Conservation (phyloP, 495 filamentous ascomycete genomes). For the Podospora appendiculata region DNA sequence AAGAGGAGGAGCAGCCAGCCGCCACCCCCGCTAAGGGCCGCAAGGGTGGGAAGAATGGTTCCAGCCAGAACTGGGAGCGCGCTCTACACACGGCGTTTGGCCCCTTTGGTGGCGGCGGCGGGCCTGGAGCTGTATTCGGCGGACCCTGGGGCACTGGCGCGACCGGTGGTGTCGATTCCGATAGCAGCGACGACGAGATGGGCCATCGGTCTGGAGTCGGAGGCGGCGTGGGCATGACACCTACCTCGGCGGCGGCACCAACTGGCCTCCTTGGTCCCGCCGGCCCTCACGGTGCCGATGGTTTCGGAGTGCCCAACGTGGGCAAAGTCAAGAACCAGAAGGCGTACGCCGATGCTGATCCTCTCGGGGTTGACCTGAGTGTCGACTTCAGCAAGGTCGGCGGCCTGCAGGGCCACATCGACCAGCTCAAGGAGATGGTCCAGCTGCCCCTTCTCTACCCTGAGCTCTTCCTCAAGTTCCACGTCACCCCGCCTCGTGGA, state of each 20-base stretch:
- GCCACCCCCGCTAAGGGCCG: slow-evolving; percentile 64
- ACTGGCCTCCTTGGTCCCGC: slow-evolving; percentile 21
- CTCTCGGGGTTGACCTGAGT: slow-evolving; percentile 80
- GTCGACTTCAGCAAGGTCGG: slow-evolving; percentile 92
- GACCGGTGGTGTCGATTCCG: slow-evolving; percentile 75
- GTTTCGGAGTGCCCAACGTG: slow-evolving; percentile 58
- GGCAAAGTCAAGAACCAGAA: slow-evolving; percentile 79
- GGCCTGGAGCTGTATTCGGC: slow-evolving; percentile 62
- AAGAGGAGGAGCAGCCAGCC: slow-evolving; percentile 52
- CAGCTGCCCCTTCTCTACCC: slow-evolving; percentile 88
- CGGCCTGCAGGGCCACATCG: slow-evolving; percentile 83
- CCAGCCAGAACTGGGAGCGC: slow-evolving; percentile 55
- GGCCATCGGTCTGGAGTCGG: slow-evolving; percentile 51
- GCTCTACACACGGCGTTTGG: slow-evolving; percentile 79
- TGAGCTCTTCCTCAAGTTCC: slow-evolving; percentile 85
- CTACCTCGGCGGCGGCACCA: slow-evolving; percentile 54
- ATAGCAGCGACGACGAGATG: slow-evolving; percentile 92
- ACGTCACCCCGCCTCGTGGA: slow-evolving; percentile 87
- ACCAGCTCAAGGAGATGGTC: slow-evolving; percentile 97
- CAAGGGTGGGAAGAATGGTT: slow-evolving; percentile 44
- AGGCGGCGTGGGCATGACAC: slow-evolving; percentile 65
- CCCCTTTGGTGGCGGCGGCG: slow-evolving; percentile 81
- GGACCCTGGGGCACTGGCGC: slow-evolving; percentile 72
- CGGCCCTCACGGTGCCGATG: slow-evolving; percentile 44
- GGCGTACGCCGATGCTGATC: slow-evolving; percentile 82